A percentile compares a stretch with the other conserved stretches of the same genome.
phyloP scores from a whole-genome alignment of 2,329 filamentous ascomycete genomes.

The Aotearoamyces nothofagi region DNA sequence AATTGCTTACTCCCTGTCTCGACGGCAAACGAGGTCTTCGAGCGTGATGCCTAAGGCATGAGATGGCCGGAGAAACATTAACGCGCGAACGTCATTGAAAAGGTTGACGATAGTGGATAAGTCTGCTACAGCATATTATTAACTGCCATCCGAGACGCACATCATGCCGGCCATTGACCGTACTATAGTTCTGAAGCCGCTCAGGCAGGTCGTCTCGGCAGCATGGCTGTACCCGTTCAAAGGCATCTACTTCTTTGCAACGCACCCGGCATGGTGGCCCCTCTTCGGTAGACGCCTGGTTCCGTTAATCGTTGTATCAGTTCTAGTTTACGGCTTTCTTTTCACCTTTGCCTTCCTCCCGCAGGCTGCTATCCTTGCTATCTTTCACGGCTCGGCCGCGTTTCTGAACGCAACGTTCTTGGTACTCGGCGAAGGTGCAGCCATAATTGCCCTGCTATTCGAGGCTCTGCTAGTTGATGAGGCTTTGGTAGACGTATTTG shows the following conservation, averaged over 20 bases:
- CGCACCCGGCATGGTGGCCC: slow-evolving; percentile 68
- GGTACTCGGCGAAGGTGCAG: slow-evolving; percentile 57
- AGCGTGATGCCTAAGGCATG: too few species aligned
- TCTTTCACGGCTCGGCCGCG: slow-evolving; percentile 80
- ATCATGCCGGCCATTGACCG: background rate
- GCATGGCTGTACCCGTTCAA: slow-evolving; percentile 37
- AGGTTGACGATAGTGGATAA: too few species aligned
- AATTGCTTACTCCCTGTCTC: too few species aligned
- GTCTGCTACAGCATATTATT: too few species aligned
- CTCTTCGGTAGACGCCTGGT: slow-evolving; percentile 65
- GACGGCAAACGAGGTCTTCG: too few species aligned
- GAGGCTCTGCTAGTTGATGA: slow-evolving; percentile 75
- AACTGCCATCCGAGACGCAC: too few species aligned
- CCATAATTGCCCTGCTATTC: slow-evolving; percentile 34
- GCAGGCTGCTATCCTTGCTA: slow-evolving; percentile 72
- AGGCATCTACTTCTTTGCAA: slow-evolving; percentile 71
- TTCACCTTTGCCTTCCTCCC: slow-evolving; percentile 83
- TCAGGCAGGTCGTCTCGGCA: slow-evolving; percentile 9
- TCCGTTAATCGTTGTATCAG: slow-evolving; percentile 67
- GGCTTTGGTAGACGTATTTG: slow-evolving; percentile 67
- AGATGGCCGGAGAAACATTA: too few species aligned
- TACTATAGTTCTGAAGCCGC: background rate
- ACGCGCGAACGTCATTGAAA: too few species aligned
- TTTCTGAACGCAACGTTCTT: slow-evolving; percentile 81
- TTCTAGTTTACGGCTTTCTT: slow-evolving; percentile 69